phyloP scores from a whole-genome alignment of 2,329 filamentous ascomycete species.

The Scytalidium sp. region DNA sequence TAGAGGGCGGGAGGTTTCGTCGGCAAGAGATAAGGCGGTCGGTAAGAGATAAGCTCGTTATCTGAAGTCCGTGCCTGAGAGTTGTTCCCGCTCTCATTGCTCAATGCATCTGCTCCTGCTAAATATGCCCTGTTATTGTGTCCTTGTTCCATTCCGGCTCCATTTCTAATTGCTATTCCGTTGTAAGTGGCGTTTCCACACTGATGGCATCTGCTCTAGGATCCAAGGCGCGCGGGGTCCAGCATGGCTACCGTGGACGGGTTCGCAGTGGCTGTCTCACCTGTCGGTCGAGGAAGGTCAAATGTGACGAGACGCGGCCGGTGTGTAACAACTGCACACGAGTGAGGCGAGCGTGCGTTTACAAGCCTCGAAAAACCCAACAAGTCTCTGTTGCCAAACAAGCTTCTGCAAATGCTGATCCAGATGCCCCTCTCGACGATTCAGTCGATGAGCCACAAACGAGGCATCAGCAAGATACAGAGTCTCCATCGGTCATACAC shows the following conservation, averaged over 20 bases:
- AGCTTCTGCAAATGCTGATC: not conserved
- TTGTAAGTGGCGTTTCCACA: not conserved
- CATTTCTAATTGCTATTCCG: too few relatives aligned
- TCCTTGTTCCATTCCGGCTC: too few relatives aligned
- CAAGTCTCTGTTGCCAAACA: not conserved
- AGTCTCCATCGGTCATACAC: not conserved
- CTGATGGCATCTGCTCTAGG: not conserved
- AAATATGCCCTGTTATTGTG: too few relatives aligned
- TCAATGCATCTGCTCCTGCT: too few relatives aligned
- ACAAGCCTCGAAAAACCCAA: constrained; percentile 8
- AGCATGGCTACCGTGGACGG: constrained; percentile 15
- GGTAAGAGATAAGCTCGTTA: not conserved
- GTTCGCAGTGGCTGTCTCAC: constrained; percentile 20
- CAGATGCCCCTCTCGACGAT: not conserved
- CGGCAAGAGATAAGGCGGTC: constrained; percentile 2
- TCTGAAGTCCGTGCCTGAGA: not conserved
- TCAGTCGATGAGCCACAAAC: not conserved
- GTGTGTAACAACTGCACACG: constrained; percentile 17
- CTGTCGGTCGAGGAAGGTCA: constrained; percentile 12
- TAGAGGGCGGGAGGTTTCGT: too few relatives aligned
- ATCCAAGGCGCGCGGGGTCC: not conserved
- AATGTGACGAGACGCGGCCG: constrained; percentile 15
- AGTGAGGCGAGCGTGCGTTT: constrained; percentile 12
- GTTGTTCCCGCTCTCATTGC: too few relatives aligned
- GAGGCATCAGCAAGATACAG: not conserved